A percentile compares a stretch with the other conserved stretches of the same genome.
These are phyloP conservation scores for Geotrichum fermentans DNA, from an alignment of 1,139 yeast species.

Conservation along the genomic window DNA sequence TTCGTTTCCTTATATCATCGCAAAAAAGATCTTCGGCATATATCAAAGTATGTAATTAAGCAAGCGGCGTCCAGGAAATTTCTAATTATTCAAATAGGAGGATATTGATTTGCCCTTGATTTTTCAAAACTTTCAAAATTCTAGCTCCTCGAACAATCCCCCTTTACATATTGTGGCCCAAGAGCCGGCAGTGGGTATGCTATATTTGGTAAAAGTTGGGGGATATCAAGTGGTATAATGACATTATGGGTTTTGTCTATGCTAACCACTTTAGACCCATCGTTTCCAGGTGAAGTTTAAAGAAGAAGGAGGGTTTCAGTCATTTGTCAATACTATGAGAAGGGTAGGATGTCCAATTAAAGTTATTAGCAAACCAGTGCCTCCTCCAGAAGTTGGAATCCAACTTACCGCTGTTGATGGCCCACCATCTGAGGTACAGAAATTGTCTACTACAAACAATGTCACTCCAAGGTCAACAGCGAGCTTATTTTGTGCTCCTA, in stretches of 20 bases:
- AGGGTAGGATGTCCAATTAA: slow-evolving; percentile 2
- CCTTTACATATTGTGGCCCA: slow-evolving; percentile 20
- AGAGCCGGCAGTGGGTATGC: slow-evolving; percentile 21
- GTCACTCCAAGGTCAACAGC: not conserved
- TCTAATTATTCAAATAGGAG: slow-evolving; percentile 12
- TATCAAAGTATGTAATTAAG: no score
- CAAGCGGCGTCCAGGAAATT: no score
- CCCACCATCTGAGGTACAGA: not conserved
- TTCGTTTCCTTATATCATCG: not conserved
- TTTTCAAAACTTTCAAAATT: slow-evolving; percentile 12
- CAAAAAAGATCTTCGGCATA: not conserved
- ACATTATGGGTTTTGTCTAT: not conserved
- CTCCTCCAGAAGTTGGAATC: no score
- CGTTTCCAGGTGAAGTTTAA: slow-evolving; percentile 12
- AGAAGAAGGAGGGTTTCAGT: not conserved
- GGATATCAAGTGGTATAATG: slow-evolving; percentile 9
- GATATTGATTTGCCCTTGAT: slow-evolving; percentile 4
- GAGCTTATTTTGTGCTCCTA: no score
- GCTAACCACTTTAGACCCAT: slow-evolving; percentile 10
- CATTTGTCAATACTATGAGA: not conserved
- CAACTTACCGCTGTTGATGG: not conserved
- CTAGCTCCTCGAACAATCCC: slow-evolving; percentile 9
- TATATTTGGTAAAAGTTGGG: slow-evolving; percentile 18
- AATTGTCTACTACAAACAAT: not conserved
- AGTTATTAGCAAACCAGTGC: not conserved